Base-by-base conservation (phyloP, 768 basidiomycete genomes). In the Lactarius sp. region DNA sequence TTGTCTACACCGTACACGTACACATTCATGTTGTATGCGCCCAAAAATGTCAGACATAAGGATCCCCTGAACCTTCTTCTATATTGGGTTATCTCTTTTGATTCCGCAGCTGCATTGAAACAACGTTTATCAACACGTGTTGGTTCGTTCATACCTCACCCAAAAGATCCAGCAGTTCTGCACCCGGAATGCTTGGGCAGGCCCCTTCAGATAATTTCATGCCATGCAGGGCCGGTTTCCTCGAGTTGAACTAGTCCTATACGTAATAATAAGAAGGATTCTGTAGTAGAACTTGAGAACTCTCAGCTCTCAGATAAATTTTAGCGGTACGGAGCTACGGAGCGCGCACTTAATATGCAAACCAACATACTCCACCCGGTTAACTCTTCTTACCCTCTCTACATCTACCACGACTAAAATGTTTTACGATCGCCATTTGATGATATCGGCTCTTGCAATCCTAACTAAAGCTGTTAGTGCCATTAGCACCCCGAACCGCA, bases 11-110 rank as follows among this genome's bases (percentile, higher is more conserved):
- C 6, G 50, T 56, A 33, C 56, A 66, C 6, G 50, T 56, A 33
- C 56, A 66, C 22, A 49, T 12, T 37, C 37, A 71, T 71, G 73
- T 72, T 71, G 68, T 72, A 73, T 73, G 71, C 49, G 7, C 64
- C 70, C 69, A 47, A 66, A 67, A 62, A 37, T 58, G 16, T 62
- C 56, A 52, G n/a, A 16, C 18, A 37, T 49, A 37, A 36, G 52
- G 52, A 37, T 20, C 50, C 20, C 51, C 31, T n/a, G 31, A 18
- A 33, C 16, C 14, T 37, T 56, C 53, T 46, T 57, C 61, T 39
- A 56, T n/a, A 22, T 44, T 27, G 56, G 33, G 61, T 16, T 13
- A 20, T 20, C 27, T 20, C 2, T 39, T 57, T 63, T 62, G 41
- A 37, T 59, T 34, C 62, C 62, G 56, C 31, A 47, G 56, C n/a